Evolutionary conservation across 768 basidiomycete genomes (phyloP), one percentile per base, ranked within the genome.

Genomic region (Phylloporus arenicola): DNA sequence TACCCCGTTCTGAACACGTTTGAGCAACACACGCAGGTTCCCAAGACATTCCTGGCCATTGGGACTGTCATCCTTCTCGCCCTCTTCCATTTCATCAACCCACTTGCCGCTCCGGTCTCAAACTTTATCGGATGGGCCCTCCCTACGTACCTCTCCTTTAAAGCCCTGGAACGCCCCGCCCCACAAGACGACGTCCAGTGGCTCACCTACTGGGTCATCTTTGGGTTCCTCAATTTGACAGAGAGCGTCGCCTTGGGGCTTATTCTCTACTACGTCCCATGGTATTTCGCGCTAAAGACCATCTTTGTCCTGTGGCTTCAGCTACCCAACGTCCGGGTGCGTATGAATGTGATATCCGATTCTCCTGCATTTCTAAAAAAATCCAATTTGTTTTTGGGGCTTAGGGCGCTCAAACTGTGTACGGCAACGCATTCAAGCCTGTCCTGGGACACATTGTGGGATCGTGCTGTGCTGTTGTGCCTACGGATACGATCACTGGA

Each of bases 151-250:
- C 82, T 96, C 68, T 96, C 93, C 45, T 82, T 97, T 76, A 88
- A 87, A 72, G 94, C 96, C 25, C 82, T 99, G 64, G 95, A 98
- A 70, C 71, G 79, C 5, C 89, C 91, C n/a, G 76, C 80, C 3
- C 75, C 83, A 52, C 78, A 84, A 58, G 92, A 95, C 58, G 89
- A 95, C 70, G 76, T 87, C 62, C 93, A 96, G 72, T 97, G 93
- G 93, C 78, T 97, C 64, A 95, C 94, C 3, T 98, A 98, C 77
- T 98, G 95, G 95, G 79, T 90, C 64, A 80, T 95, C 47, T 94
- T 96, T 60, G 92, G 92, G 48, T 87, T 84, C 70, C 85, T 96
- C 80, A 95, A 87, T 75, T 90, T 96, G 72, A 62, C 89, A 53
- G 95, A 97, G 74, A 85, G 81, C 63, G 78, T 95, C 59, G 90